Conservation (phyloP, 345 rosid genomes). For the Durio zibethinus region DNA sequence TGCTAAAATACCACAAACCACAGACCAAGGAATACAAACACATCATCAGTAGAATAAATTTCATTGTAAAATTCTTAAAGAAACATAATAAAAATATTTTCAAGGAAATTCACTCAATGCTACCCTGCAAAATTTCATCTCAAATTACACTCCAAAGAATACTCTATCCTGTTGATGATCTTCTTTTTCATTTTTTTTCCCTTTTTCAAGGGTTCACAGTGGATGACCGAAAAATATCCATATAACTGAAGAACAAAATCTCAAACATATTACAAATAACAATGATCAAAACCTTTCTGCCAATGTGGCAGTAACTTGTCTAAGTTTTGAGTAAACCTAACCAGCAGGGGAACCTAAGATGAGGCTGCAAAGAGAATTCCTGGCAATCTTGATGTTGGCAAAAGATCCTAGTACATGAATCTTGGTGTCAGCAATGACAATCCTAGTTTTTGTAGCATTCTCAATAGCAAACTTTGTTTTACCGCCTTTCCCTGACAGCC, state of each 20-base stretch:
- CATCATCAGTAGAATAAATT: not conserved
- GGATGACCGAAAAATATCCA: not conserved
- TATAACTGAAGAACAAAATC: not conserved
- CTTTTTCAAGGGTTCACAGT: not conserved
- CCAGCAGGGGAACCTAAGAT: slow-evolving; percentile 93
- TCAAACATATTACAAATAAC: not conserved
- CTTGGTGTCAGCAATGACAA: slow-evolving; percentile 78
- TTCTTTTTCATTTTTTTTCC: not conserved
- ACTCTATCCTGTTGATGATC: not conserved
- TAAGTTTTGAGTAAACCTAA: slow-evolving; percentile 48
- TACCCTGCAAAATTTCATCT: not conserved
- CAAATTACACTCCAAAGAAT: not conserved
- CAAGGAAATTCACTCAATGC: not conserved
- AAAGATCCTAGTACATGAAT: slow-evolving; percentile 79
- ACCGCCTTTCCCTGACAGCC: slow-evolving; percentile 87
- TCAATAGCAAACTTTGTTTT: slow-evolving; percentile 84
- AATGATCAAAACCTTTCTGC: slow-evolving; percentile 40
- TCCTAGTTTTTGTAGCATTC: slow-evolving; percentile 81
- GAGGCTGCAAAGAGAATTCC: slow-evolving; percentile 84
- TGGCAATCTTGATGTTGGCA: slow-evolving; percentile 72
- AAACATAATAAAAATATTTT: too few species aligned
- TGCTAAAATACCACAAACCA: not conserved
- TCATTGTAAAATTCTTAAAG: not conserved
- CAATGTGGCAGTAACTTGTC: slow-evolving; percentile 38
- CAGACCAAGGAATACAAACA: not conserved